These are phyloP conservation scores for Acer negundo DNA, from an alignment of 345 rosid genomes.

Conservation along the genomic window DNA sequence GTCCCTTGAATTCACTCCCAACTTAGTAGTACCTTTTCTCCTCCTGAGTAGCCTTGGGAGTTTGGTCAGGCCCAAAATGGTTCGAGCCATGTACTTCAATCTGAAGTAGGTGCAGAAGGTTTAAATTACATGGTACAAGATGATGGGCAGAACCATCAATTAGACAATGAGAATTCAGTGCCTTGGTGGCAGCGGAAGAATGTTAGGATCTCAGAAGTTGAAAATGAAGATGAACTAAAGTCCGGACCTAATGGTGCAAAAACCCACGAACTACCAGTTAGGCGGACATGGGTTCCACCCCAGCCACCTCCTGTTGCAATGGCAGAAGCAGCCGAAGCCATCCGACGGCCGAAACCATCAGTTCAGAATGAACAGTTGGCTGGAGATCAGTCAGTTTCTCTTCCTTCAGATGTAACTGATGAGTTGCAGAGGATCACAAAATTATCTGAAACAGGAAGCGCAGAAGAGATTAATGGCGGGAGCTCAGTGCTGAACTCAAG, in stretches of 20 bases:
- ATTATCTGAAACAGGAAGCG: conserved; percentile 65
- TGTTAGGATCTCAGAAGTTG: conserved; percentile 60
- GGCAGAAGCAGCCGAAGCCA: conserved; percentile 96
- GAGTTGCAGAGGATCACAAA: conserved; percentile 79
- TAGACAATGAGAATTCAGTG: conserved; percentile 33
- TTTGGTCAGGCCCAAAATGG: conserved; percentile 44
- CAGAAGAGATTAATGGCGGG: conserved; percentile 35
- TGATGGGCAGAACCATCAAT: conserved; percentile 43
- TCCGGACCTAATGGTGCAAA: conserved; percentile 35
- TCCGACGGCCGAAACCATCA: conserved; percentile 68
- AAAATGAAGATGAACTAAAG: conserved; percentile 51
- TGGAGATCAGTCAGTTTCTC: conserved; percentile 45
- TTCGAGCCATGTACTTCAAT: conserved; percentile 39
- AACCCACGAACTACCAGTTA: conserved; percentile 53
- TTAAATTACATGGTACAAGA: conserved; percentile 39
- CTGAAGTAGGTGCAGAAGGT: conserved; percentile 40
- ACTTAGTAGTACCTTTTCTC: conserved; percentile 9
- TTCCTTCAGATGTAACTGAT: conserved; percentile 36
- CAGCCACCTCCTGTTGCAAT: conserved; percentile 92
- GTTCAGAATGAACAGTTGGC: conserved; percentile 56
- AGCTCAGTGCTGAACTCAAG: conserved; percentile 38
- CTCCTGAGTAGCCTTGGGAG: conserved; percentile 78
- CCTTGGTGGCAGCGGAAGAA: conserved; percentile 87
- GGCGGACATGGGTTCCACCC: conserved; percentile 90
- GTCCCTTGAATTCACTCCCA: background rate